Percentiles rank a stretch among this genome's conserved stretches.
Conservation (phyloP, 768 basidiomycete species). For the Lactifluus volemus region DNA sequence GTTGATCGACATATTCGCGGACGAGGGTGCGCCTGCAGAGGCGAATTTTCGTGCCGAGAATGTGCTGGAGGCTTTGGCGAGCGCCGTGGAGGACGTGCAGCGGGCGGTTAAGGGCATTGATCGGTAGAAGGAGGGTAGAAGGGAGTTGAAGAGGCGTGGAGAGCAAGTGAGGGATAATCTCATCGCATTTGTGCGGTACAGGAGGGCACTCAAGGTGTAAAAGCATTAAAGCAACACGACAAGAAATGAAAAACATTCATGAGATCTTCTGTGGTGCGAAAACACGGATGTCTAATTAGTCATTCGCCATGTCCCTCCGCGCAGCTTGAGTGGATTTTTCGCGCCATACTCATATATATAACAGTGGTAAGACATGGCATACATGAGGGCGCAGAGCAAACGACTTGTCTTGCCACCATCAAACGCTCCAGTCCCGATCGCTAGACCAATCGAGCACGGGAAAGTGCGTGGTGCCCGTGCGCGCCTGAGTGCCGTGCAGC, state of each 20-base stretch:
- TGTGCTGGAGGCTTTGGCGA: slow-evolving; percentile 46
- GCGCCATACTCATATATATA: not conserved
- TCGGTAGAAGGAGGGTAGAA: slow-evolving; percentile 54
- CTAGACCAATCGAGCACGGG: slow-evolving; percentile 76
- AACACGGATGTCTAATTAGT: no score
- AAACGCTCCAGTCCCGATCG: slow-evolving; percentile 48
- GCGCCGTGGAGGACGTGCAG: slow-evolving; percentile 54
- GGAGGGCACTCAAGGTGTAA: slow-evolving; percentile 44
- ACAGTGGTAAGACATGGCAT: not conserved
- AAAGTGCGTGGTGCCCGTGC: slow-evolving; percentile 40
- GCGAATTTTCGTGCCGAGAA: slow-evolving; percentile 61
- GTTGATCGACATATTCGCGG: slow-evolving; percentile 88
- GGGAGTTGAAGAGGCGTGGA: slow-evolving; percentile 55
- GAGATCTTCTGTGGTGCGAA: no score
- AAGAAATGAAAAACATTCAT: no score
- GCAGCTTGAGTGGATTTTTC: not conserved
- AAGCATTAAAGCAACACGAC: no score
- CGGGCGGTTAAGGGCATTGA: slow-evolving; percentile 59
- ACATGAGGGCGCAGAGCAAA: no score
- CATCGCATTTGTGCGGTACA: slow-evolving; percentile 66
- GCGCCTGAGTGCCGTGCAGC: slow-evolving; percentile 42
- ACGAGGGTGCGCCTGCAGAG: slow-evolving; percentile 75
- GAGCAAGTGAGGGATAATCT: slow-evolving; percentile 74
- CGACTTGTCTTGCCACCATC: slow-evolving; percentile 23
- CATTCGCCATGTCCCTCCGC: no score